Base-by-base conservation (phyloP, 352 stramenopile species). In the Phytopythium chamaehyphon region DNA sequence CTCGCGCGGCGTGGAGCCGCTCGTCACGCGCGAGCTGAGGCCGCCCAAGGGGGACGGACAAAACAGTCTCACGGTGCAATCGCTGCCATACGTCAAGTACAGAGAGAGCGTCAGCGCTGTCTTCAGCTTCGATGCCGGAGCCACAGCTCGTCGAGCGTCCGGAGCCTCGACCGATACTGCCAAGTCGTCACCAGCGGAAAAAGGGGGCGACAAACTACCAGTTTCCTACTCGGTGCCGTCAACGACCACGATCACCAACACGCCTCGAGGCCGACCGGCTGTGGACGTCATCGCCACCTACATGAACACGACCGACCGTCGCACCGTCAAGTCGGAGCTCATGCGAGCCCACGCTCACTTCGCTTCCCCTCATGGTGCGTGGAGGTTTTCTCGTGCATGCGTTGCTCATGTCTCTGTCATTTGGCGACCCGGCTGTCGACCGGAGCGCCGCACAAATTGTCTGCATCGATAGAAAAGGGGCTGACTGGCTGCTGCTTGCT, bases 201-300 rank as follows among this genome's bases (percentile, higher is more conserved):
- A 81, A 14, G 51, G 44, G 5, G 28, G 28, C n/a, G 54, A 63
- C 40, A 57, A 74, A 42, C 56, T 89, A 36, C 65, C 71, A 16
- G 64, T 88, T 14, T 89, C 77, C 37, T 90, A 90, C 61, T 90
- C 80, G 45, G 77, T 91, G 24, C 80, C 80, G 48, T 73, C 69
- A 36, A 66, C 63, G 10, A 73, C 73, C 14, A 44, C 81, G 33
- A 59, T 87, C 40, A 79, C 64, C 51, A 88, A 80, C 47, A 87
- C 77, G 45, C 80, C 80, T 40, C 76, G 82, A 21, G 82, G 69
- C 3, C 82, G 82, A 16, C 77, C 77, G 10, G 74, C 76, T 1
- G 83, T 94, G 38, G 84, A 94, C 50, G 80, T 94, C 35, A 94
- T 94, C 55, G 84, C 84, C 42, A 94, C 84, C 2, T 94, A 94